Base-by-base conservation (phyloP, 1,284 basidiomycete species). In the Ceratobasidium papillatum region DNA sequence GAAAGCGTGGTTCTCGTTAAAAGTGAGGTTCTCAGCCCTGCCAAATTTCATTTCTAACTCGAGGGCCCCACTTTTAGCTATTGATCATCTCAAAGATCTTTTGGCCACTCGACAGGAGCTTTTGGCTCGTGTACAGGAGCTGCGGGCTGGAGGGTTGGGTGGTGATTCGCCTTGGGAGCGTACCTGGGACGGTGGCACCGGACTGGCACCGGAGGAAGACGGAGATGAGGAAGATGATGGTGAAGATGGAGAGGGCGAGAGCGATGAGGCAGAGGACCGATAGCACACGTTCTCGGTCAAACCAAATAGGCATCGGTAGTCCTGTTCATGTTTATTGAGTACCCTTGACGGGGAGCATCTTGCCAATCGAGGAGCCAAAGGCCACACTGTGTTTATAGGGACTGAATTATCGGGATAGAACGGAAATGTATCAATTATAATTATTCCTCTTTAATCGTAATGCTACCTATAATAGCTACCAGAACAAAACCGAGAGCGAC, bases 1-100 rank as follows among this genome's bases (percentile, higher is more conserved):
- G 94, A 95, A 83, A 94, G 93, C 75, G 88, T 95, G 64, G 93
- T 95, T 3, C 82, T 95, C 58, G 87, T 87, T 61, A 94, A 94
- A 82, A 94, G 94, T 95, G 79, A 80, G 92, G 85, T n/a, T 47
- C 56, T 22, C 56, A 41, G 32, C 56, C 56, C 58, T 59, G 51
- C 38, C 36, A 14, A n/a, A 34, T 59, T 54, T 78, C 64, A 43
- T 61, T 62, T 54, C 30, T 56, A 61, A 65, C 54, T 74, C 14
- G 19, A 73, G 76, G 59, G 32, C 63, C 49, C 32, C 52, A 32
- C 3, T 36, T 72, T 2, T 38, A 95, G 94, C 94, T n/a, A 94
- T 95, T 80, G 94, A 95, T 75, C 89, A 94, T 78, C 85, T 95
- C 76, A 87, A 88, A 43, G 85, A 86, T 0, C 84, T 95, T 25